Evolutionary conservation across 371 early-diverging fungal genomes (phyloP).

Genomic region (Chytridium lagenaria): DNA sequence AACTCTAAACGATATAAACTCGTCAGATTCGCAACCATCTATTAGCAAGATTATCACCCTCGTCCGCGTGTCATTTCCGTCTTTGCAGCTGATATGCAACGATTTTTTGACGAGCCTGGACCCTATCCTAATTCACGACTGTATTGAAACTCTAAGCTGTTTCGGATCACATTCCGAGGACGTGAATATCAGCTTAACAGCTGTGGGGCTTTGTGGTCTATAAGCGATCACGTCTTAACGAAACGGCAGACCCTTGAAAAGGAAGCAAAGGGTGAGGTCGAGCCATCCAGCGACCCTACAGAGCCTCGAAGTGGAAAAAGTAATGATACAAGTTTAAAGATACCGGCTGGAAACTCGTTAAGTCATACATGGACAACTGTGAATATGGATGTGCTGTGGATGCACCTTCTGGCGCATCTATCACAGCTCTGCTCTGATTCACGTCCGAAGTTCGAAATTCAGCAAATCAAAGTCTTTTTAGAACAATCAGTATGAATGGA

Average conservation of each 20-base stretch:
- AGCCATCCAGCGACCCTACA: background rate
- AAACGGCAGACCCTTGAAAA: slow-evolving; percentile 62
- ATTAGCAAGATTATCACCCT: slow-evolving; percentile 49
- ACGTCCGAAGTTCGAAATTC: slow-evolving; percentile 94
- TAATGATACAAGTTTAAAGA: background rate
- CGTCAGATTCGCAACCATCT: background rate
- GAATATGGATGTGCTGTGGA: slow-evolving; percentile 79
- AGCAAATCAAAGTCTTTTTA: slow-evolving; percentile 92
- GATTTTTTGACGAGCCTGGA: slow-evolving; percentile 87
- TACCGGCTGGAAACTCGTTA: background rate
- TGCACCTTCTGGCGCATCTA: slow-evolving; percentile 81
- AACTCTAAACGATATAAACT: background rate
- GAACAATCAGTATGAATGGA: slow-evolving; percentile 90
- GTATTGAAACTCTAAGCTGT: slow-evolving; percentile 80
- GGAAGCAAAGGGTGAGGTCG: background rate
- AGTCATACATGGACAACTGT: slow-evolving; percentile 39
- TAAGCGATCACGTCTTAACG: slow-evolving; percentile 81
- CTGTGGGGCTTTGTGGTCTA: slow-evolving; percentile 92
- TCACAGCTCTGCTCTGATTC: slow-evolving; percentile 83
- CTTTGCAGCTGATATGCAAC: slow-evolving; percentile 93
- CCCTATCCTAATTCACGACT: slow-evolving; percentile 76
- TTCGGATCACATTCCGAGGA: slow-evolving; percentile 90
- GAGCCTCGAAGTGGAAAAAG: background rate
- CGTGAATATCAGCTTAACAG: slow-evolving; percentile 92
- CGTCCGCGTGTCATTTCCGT: slow-evolving; percentile 89